Percentiles rank a stretch among this genome's conserved stretches.
phyloP scores from a whole-genome alignment of 2,329 filamentous ascomycete species.

The Diaporthe sp. region DNA sequence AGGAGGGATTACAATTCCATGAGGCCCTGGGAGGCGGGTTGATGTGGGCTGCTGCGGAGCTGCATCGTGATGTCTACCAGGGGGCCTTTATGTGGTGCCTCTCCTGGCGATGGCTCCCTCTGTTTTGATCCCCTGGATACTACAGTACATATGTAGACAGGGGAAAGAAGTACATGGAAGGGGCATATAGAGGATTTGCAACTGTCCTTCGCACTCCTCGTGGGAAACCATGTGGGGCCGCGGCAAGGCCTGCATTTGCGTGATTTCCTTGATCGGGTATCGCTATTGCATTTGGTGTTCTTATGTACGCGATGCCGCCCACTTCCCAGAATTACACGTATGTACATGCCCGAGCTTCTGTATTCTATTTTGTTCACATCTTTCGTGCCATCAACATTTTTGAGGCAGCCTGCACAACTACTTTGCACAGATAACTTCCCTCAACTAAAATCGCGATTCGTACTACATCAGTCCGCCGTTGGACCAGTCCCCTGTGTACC shows the following conservation, averaged over 20 bases:
- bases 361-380: constrained; percentile 2
- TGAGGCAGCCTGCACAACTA: not conserved
- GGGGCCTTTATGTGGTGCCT: not conserved
- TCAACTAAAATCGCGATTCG: not conserved
- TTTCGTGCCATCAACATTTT: not conserved
- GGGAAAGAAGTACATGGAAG: not conserved
- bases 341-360: constrained; percentile 20
- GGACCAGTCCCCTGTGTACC: constrained; percentile 40
- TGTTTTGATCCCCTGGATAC: too few species aligned
- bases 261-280: constrained; percentile 25
- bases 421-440: too few species aligned
- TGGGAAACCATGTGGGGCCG: not conserved
- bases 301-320: constrained; percentile 15
- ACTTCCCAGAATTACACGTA: constrained; percentile 11
- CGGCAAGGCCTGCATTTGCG: constrained; percentile 13
- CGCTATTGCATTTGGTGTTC: not conserved
- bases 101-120: not conserved
- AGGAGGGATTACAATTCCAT: not conserved
- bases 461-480: constrained; percentile 36
- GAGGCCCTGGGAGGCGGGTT: not conserved
- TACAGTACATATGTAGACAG: too few species aligned
- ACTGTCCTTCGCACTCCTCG: too few species aligned
- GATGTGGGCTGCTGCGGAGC: not conserved
- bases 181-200: not conserved
- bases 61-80: not conserved